Conservation (phyloP, 345 rosid species). For the Populus euphratica region DNA sequence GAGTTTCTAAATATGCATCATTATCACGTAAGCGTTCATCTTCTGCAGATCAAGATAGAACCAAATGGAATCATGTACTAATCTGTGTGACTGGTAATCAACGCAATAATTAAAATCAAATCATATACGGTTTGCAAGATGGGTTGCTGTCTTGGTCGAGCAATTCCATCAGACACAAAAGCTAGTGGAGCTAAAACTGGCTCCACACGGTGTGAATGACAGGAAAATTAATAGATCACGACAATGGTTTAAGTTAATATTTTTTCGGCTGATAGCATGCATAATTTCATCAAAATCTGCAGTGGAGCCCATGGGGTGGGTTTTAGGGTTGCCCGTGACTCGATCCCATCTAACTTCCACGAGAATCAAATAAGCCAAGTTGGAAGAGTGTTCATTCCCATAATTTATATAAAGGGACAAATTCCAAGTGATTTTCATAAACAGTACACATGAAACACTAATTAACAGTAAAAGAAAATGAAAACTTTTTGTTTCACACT, state of each 20-base stretch:
- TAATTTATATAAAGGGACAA: neutral
- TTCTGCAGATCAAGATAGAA: neutral
- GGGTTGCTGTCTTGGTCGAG: slow-evolving; percentile 16
- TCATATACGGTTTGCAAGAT: neutral
- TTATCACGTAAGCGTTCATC: neutral
- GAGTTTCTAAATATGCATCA: neutral
- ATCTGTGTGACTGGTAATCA: neutral
- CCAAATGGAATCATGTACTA: neutral
- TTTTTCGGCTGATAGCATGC: neutral
- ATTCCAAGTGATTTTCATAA: neutral
- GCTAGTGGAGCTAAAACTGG: neutral
- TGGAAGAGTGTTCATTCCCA: neutral
- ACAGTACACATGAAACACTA: neutral
- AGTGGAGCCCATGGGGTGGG: slow-evolving; percentile 26
- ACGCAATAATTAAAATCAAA: neutral
- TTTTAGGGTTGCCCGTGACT: slow-evolving; percentile 15
- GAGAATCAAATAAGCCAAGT: slow-evolving; percentile 6
- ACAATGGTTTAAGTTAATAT: neutral
- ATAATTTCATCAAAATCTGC: neutral
- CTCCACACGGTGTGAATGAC: slow-evolving; percentile 28
- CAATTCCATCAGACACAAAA: neutral
- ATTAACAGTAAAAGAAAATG: neutral
- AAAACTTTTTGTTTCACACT: too few relatives aligned
- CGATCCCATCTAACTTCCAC: slow-evolving; percentile 8
- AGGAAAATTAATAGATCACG: slow-evolving; percentile 13